Conservation (phyloP, 768 basidiomycete genomes). For the Kondoa subrosea region DNA sequence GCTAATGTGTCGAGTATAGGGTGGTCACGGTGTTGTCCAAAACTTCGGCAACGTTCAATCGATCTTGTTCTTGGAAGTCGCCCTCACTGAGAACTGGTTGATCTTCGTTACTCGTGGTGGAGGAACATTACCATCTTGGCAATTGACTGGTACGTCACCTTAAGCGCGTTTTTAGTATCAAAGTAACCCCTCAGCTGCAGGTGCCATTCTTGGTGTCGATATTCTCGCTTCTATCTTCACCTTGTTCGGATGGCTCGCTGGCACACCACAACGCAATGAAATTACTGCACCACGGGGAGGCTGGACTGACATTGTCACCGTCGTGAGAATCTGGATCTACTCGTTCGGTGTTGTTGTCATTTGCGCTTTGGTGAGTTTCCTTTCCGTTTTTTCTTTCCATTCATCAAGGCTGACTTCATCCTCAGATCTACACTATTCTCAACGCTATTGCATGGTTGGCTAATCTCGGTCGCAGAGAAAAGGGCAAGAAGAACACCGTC, state of each 20-base stretch:
- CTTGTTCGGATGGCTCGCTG: conserved; percentile 37
- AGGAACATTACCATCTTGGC: conserved; percentile 24
- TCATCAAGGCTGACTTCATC: too few relatives aligned
- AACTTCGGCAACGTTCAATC: conserved; percentile 38
- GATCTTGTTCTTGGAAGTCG: conserved; percentile 39
- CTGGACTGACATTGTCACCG: conserved; percentile 30
- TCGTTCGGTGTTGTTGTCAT: conserved; percentile 36
- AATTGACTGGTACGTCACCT: neutral
- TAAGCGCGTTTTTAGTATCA: neutral
- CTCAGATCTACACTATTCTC: conserved; percentile 33
- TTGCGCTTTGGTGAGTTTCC: conserved; percentile 32
- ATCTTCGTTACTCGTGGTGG: conserved; percentile 22
- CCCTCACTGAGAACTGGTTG: conserved; percentile 38
- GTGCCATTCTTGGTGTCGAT: conserved; percentile 28
- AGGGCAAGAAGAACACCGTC: conserved; percentile 12
- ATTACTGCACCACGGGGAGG: conserved; percentile 17
- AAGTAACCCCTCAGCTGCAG: neutral
- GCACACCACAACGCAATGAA: conserved; percentile 25
- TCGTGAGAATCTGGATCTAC: conserved; percentile 36
- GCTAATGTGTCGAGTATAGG: too few relatives aligned
- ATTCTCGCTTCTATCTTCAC: conserved; percentile 36
- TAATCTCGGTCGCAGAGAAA: conserved; percentile 32
- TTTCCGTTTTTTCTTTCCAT: too few relatives aligned
- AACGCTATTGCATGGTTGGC: conserved; percentile 36
- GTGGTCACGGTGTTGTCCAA: conserved; percentile 26